Evolutionary conservation across 352 stramenopile genomes (phyloP).

Genomic region (Globisporangium cederbergense): DNA sequence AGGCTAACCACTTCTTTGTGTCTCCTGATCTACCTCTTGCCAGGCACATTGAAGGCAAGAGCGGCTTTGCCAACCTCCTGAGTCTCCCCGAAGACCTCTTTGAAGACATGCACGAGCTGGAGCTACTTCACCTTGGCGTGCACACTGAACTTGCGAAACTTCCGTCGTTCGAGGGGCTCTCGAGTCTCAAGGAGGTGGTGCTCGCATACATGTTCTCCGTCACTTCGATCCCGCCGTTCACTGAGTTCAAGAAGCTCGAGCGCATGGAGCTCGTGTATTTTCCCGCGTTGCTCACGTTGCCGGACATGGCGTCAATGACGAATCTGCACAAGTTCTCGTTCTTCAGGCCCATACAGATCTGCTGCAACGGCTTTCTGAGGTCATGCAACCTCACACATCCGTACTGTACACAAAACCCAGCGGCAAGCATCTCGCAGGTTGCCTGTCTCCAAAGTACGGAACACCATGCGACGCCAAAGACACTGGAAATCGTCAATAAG

Average conservation of each 20-base stretch:
- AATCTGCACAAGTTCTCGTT: not conserved
- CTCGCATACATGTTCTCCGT: constrained; percentile 24
- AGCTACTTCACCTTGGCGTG: constrained; percentile 32
- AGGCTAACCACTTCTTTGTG: not conserved
- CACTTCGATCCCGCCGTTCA: constrained; percentile 9
- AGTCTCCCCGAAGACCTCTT: constrained; percentile 29
- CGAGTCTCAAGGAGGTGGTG: constrained; percentile 27
- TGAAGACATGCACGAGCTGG: constrained; percentile 25
- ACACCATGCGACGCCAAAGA: too few relatives aligned
- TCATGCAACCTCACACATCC: not conserved
- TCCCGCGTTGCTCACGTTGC: constrained; percentile 11
- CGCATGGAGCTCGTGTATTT: constrained; percentile 13
- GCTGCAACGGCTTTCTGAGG: not conserved
- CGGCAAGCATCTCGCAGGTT: not conserved
- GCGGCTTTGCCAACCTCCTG: constrained; percentile 18
- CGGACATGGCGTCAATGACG: constrained; percentile 10
- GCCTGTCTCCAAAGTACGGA: too few relatives aligned
- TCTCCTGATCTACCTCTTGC: too few relatives aligned
- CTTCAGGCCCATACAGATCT: not conserved
- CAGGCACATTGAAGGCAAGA: constrained; percentile 15
- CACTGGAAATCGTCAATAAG: too few relatives aligned
- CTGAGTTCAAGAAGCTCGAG: not conserved
- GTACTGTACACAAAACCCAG: not conserved
- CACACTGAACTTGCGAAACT: constrained; percentile 26
- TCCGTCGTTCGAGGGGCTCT: constrained; percentile 24